These are phyloP conservation scores for Cymbidium sinense DNA, from an alignment of 106 monocot species.

Conservation along the genomic window DNA sequence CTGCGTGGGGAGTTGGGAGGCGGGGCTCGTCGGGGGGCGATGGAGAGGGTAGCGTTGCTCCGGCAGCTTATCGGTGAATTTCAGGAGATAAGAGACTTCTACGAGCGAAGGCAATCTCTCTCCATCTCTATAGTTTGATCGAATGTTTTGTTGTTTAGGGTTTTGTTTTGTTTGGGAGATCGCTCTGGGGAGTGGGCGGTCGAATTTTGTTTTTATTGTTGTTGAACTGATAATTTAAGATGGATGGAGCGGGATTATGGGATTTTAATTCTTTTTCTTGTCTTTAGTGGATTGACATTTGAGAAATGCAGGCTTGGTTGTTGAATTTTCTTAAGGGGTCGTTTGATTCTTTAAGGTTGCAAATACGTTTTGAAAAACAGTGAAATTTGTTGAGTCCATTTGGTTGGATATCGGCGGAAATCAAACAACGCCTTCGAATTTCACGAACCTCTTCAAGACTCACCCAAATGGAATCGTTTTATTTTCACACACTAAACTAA, in stretches of 20 bases:
- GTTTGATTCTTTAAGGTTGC: neutral
- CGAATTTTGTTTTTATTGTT: neutral
- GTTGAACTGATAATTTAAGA: neutral
- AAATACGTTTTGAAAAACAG: neutral
- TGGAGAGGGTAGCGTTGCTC: constrained; percentile 3
- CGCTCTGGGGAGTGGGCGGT: neutral
- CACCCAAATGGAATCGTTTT: neutral
- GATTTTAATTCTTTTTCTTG: neutral
- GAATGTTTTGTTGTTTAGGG: neutral
- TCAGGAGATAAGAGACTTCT: neutral
- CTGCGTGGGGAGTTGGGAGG: neutral
- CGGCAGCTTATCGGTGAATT: constrained; percentile 3
- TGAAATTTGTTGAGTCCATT: neutral
- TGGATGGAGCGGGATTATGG: neutral
- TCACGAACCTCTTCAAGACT: neutral
- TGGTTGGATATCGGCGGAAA: neutral
- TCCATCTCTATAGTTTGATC: neutral
- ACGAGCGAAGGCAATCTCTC: constrained; percentile 3
- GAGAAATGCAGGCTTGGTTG: neutral
- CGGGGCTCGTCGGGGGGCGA: neutral
- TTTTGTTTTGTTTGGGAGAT: neutral
- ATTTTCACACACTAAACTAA: neutral
- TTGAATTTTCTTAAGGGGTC: neutral
- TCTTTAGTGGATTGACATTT: neutral
- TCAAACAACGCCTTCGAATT: neutral